Evolutionary conservation across 2,329 filamentous ascomycete genomes (phyloP), one percentile per base, ranked within the genome.

Genomic region (Hypoxylon sp.): DNA sequence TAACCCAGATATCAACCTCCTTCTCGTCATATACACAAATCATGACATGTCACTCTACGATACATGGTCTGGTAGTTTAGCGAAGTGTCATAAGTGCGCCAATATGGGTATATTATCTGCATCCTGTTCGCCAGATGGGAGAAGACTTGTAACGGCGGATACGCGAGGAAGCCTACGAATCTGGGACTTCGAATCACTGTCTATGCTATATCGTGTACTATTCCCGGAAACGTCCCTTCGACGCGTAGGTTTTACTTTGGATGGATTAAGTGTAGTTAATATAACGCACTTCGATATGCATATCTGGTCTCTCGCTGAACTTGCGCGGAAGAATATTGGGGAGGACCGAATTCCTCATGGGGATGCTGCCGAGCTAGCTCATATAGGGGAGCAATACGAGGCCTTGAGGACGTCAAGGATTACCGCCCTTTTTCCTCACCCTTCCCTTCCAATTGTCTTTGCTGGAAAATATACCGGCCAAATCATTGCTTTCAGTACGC

Each of bases 31-130:
- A 30, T 55, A 55, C n/a, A 43, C 51, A 19, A 55, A 43, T 14
- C 51, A 55, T 30, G 36, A 55, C 36, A 17, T 55, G 7, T 55
- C 51, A 55, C 34, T 55, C 14, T 55, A 55, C 7, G 51, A 55
- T 30, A 55, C 51, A 9, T 55, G 51, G 51, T 55, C 51, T 19
- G 36, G 34, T 0, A 7, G 7, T 2, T 19, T 55, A 2, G 23
- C 28, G 2, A 55, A 43, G n/a, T 30, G 51, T 9, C 10, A 43
- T 11, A 55, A 55, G 5, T 17, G 0, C 14, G 21, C 13, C 11
- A 7, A 28, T n/a, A 55, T 55, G 51, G 51, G 51, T 28, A 43
- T 55, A 43, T 23, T 55, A 28, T 55, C 51, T 17, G 51, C 51
- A 3, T 19, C 51, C 19, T 55, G 51, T 43, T 55, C 51, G 1